Base-by-base conservation (phyloP, 2,329 filamentous ascomycete species). In the Pyrenochaeta sp. region DNA sequence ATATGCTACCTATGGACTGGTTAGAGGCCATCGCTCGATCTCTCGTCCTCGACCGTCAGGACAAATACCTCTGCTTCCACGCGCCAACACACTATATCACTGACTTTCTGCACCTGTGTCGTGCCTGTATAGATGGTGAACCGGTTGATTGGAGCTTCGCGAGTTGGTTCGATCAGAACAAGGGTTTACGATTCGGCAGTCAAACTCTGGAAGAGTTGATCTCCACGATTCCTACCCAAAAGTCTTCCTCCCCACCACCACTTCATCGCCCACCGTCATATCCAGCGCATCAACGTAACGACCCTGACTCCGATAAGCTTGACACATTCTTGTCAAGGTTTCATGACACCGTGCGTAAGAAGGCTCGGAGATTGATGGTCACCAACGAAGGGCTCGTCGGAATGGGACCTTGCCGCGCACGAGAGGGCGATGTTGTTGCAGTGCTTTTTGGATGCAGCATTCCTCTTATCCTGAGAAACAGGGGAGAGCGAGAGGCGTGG, bases 391-490 rank as follows among this genome's bases (percentile, higher is more conserved):
- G 67, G 3, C 40, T 57, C 24, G 53, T 76, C 13, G 73, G 72
- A 5, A 64, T 74, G 60, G 69, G 65, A n/a, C 74, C 71, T 1
- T 72, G 72, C 55, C 62, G 68, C 40, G 68, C 68, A 6, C 50
- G 60, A 8, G 50, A 54, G 2, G 75, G 74, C 9, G 74, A 77
- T 53, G 60, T 64, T 9, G 58, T 77, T 9, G 75, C 66, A 6
- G 62, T 78, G 28, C 15, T 78, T 5, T 71, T 71, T 27, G 75
- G 73, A 0, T 78, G 76, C 47, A 76, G 71, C 45, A 76, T 78
- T 4, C 76, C 76, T 2, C 65, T 78, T 19, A 59, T 78, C 0
- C 45, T 78, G 5, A 60, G 74, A 9, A 44, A 46, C n/a, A 37
- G 49, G 0, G 54, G 56, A 8, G 28, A 40, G 2, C 57, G 50